A percentile compares a stretch with the other conserved stretches of the same genome.
Evolutionary conservation across 1,284 basidiomycete genomes (phyloP).

Genomic region (Mycosarcoma mackinlayi): DNA sequence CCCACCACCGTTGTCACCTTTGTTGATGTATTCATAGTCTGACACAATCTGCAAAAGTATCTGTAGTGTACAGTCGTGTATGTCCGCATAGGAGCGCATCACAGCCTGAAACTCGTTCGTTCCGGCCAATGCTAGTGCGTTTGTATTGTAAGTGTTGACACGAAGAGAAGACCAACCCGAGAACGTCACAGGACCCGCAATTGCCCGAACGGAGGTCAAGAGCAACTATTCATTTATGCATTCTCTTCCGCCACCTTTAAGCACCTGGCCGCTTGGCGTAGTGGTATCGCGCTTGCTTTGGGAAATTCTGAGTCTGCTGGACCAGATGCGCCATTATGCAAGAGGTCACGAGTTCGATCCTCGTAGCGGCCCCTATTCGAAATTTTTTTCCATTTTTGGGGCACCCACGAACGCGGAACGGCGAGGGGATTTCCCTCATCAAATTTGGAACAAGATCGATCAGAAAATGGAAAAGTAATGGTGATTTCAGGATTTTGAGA

Average conservation of each 20-base stretch:
- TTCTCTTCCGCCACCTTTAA: fast-evolving
- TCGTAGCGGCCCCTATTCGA: conserved; percentile 39
- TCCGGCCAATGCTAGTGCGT: too few species aligned
- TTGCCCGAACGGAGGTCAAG: too few species aligned
- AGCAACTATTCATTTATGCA: conserved; percentile 9
- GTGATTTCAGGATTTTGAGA: conserved; percentile 4
- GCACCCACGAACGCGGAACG: conserved; percentile 1
- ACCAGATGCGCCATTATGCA: conserved; percentile 20
- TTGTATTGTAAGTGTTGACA: too few species aligned
- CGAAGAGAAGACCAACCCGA: too few species aligned
- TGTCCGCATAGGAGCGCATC: too few species aligned
- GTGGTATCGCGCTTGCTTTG: conserved; percentile 58
- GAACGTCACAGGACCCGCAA: too few species aligned
- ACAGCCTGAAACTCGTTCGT: too few species aligned
- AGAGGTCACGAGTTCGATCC: conserved; percentile 60
- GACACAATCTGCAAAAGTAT: too few species aligned
- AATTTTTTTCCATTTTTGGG: conserved; percentile 21
- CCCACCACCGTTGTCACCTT: background rate
- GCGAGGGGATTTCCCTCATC: background rate
- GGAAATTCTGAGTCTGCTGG: conserved; percentile 9
- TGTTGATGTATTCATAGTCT: too few species aligned
- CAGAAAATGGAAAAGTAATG: conserved; percentile 5
- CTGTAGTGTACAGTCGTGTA: too few species aligned
- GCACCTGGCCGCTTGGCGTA: conserved; percentile 50
- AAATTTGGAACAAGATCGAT: conserved; percentile 7